These are phyloP conservation scores for Fusarium pseudoanthophilum DNA, from an alignment of 2,329 filamentous ascomycete species.

Conservation along the genomic window DNA sequence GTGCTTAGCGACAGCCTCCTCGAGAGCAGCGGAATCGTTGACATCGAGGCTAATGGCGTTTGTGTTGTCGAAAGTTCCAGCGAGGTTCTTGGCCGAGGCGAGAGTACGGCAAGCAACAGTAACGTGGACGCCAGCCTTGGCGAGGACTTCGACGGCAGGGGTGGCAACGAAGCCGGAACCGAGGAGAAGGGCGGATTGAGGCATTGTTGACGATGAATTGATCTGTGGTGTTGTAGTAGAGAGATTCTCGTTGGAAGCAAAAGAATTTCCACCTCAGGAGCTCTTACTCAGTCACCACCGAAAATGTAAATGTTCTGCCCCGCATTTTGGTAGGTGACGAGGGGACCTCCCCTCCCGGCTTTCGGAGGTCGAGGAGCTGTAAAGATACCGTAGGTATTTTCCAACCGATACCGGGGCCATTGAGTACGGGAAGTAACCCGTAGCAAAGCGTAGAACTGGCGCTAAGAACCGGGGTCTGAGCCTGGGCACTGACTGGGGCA, in stretches of 20 bases:
- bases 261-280: constrained; percentile 10
- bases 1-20: constrained; percentile 81
- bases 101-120: constrained; percentile 87
- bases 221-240: not conserved
- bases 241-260: constrained; percentile 17
- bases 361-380: constrained; percentile 9
- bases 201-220: constrained; percentile 36
- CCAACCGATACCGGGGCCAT: constrained; percentile 22
- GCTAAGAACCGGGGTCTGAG: not conserved
- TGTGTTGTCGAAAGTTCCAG: constrained; percentile 76
- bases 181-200: constrained; percentile 42
- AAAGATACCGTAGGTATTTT: not conserved
- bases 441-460: constrained; percentile 13
- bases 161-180: constrained; percentile 69
- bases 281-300: constrained; percentile 2
- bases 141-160: constrained; percentile 72
- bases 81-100: constrained; percentile 78
- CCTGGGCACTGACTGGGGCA: not conserved
- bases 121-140: constrained; percentile 68
- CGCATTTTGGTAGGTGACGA: constrained; percentile 10
- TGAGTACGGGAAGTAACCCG: not conserved
- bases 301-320: constrained; percentile 20
- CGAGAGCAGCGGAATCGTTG: constrained; percentile 77
- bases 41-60: constrained; percentile 87
- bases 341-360: constrained; percentile 17